Evolutionary conservation across 352 stramenopile genomes (phyloP).

Genomic region (Blastocystis sp.): DNA sequence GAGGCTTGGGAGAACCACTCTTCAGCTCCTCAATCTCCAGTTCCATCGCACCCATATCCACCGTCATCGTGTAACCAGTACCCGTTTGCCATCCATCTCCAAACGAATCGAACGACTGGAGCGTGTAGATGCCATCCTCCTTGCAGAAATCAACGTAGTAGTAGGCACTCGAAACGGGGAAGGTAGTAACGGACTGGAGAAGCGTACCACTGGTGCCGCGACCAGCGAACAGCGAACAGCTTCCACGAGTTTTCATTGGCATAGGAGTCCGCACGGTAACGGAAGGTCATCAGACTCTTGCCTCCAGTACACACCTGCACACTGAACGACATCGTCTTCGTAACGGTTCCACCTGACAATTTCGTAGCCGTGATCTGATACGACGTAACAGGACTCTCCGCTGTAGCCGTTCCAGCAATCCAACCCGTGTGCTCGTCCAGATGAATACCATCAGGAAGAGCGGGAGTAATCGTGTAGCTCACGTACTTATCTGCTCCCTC

Average conservation of each 20-base stretch:
- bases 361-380: background rate
- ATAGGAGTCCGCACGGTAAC: background rate
- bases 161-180: background rate
- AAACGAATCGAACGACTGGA: background rate
- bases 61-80: background rate
- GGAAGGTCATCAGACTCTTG: background rate
- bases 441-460: background rate
- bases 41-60: background rate
- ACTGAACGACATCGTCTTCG: background rate
- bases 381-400: background rate
- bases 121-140: background rate
- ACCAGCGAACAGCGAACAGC: background rate
- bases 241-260: background rate
- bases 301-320: background rate
- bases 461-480: background rate
- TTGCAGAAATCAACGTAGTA: background rate
- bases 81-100: background rate
- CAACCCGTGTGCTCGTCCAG: background rate
- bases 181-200: background rate
- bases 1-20: background rate
- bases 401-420: slow-evolving; percentile 2
- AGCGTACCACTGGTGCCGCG: background rate
- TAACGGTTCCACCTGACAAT: background rate
- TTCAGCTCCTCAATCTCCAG: background rate
- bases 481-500: background rate